Conservation (phyloP, 1,139 yeast genomes). For the Yamadazyma pseudoaaseri region DNA sequence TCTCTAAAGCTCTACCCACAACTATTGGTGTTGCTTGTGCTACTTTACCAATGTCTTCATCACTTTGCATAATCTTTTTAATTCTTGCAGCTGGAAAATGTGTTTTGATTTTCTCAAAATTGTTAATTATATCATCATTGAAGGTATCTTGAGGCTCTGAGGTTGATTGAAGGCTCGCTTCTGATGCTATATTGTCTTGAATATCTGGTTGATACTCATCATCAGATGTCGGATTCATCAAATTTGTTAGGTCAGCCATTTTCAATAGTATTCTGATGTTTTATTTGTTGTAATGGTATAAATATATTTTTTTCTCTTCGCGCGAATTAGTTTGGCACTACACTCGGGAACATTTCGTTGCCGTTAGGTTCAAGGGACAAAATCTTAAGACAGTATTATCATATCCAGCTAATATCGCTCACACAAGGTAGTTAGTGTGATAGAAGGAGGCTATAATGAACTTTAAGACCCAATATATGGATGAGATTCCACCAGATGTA, state of each 20-base stretch:
- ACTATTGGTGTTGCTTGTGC: constrained; percentile 98
- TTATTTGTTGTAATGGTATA: too few species aligned
- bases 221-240: constrained; percentile 18
- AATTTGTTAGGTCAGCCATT: constrained; percentile 16
- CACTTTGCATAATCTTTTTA: constrained; percentile 95
- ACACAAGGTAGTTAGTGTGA: too few species aligned
- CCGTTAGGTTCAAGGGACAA: background rate
- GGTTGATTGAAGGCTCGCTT: constrained; percentile 2
- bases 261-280: too few species aligned
- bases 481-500: constrained; percentile 44
- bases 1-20: constrained; percentile 91
- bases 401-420: too few species aligned
- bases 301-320: background rate
- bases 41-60: constrained; percentile 97
- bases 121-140: constrained; percentile 29
- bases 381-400: background rate
- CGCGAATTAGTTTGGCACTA: background rate
- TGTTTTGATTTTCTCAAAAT: constrained; percentile 68
- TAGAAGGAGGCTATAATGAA: too few species aligned
- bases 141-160: constrained; percentile 17
- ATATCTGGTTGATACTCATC: constrained; percentile 5
- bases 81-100: constrained; percentile 97
- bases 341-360: background rate
- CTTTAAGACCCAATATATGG: constrained; percentile 13
- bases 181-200: constrained; percentile 2